Conservation (phyloP, 306 rosid species). For the Glycyrrhiza uralensis region DNA sequence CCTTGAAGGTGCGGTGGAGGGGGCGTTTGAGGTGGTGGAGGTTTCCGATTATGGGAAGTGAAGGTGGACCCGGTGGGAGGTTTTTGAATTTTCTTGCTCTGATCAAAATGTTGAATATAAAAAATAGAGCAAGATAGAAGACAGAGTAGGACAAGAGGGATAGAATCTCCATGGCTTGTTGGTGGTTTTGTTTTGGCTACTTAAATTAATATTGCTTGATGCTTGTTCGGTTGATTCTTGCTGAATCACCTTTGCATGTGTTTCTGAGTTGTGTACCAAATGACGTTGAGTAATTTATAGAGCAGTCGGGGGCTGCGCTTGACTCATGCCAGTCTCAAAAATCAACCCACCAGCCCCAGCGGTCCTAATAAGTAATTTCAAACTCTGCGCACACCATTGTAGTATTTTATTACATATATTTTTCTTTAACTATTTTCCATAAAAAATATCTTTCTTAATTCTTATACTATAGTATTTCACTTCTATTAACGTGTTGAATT, state of each 20-base stretch:
- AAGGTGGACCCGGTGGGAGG: slow-evolving; percentile 48
- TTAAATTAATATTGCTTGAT: too few species aligned
- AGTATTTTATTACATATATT: too few species aligned
- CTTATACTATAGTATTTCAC: too few species aligned
- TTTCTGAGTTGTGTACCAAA: neutral
- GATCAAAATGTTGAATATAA: neutral
- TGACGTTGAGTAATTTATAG: neutral
- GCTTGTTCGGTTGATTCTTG: neutral
- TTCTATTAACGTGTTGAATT: too few species aligned
- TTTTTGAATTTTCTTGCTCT: neutral
- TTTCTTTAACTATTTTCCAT: too few species aligned
- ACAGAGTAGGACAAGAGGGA: neutral
- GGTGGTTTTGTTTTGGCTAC: neutral
- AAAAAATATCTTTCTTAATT: too few species aligned
- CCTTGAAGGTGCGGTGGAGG: slow-evolving; percentile 29
- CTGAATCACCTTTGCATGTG: neutral
- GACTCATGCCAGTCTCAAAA: neutral
- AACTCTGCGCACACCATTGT: too few species aligned
- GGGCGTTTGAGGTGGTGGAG: slow-evolving; percentile 45
- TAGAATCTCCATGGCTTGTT: neutral
- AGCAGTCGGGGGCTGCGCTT: neutral
- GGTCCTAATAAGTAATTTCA: too few species aligned
- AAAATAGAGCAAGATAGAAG: neutral
- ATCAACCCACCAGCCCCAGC: too few species aligned
- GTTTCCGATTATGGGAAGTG: slow-evolving; percentile 53